phyloP scores from a whole-genome alignment of 2,329 filamentous ascomycete species.

The Colletotrichum theobromicola region DNA sequence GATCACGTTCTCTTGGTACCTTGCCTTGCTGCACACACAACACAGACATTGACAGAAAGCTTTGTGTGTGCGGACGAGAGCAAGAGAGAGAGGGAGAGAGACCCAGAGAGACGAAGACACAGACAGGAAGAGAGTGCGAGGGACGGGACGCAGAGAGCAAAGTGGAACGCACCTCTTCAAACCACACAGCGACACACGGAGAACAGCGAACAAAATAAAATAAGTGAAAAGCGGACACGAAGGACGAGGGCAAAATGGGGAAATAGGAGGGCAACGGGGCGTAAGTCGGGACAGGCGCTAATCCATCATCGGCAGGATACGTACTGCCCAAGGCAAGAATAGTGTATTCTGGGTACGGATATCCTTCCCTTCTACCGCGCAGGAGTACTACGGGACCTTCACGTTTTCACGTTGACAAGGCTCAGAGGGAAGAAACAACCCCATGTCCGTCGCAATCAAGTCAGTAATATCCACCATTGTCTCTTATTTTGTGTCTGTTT shows the following conservation, averaged over 20 bases:
- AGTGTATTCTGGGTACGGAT: not conserved
- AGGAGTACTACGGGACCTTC: no score
- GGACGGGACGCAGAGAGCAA: not conserved
- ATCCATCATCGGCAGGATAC: not conserved
- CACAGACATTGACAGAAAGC: not conserved
- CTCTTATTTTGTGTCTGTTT: not conserved
- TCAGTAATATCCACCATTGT: not conserved
- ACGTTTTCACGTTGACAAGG: not conserved
- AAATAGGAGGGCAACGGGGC: conserved; percentile 12
- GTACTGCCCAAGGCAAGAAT: not conserved
- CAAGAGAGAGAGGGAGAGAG: not conserved
- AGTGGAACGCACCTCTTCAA: not conserved
- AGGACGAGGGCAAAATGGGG: conserved; percentile 4
- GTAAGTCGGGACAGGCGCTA: not conserved
- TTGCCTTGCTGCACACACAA: not conserved
- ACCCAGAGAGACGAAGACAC: not conserved
- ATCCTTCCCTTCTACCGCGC: not conserved
- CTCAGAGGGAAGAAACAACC: not conserved
- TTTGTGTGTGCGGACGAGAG: not conserved
- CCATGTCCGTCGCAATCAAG: not conserved
- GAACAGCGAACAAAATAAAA: not conserved
- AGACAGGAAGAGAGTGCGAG: not conserved
- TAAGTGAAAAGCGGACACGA: not conserved
- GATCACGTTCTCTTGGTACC: not conserved
- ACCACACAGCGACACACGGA: not conserved